phyloP scores from a whole-genome alignment of 2,329 filamentous ascomycete genomes.

The Trichoderma oligosporum region DNA sequence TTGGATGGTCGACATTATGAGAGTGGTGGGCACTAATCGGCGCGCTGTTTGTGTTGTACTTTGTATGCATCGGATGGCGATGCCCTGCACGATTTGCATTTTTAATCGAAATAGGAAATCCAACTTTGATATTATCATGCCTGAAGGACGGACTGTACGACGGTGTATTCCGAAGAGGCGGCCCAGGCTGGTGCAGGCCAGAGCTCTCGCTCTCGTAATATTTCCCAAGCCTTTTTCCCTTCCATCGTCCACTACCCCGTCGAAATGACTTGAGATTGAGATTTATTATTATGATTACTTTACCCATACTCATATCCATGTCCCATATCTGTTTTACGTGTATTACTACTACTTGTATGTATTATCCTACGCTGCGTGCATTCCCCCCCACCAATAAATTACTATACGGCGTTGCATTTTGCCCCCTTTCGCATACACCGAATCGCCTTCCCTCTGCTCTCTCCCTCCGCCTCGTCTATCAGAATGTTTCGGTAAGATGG shows the following conservation, averaged over 20 bases:
- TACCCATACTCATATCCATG: too few relatives aligned
- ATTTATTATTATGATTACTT: too few relatives aligned
- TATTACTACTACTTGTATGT: too few relatives aligned
- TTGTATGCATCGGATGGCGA: constrained; percentile 11
- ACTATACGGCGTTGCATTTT: background rate
- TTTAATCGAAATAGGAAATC: constrained; percentile 17
- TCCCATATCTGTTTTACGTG: too few relatives aligned
- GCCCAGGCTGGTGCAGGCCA: constrained; percentile 2
- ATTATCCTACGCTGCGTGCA: background rate
- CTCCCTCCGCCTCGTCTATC: constrained; percentile 8
- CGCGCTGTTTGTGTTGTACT: background rate
- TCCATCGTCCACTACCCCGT: background rate
- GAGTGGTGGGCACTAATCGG: constrained; percentile 6
- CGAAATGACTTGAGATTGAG: background rate
- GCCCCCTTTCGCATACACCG: background rate
- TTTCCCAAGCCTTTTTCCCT: background rate
- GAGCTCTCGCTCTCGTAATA: background rate
- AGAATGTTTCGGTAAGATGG: constrained; percentile 13
- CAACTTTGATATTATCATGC: background rate
- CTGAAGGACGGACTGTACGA: constrained; percentile 8
- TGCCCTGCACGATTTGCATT: constrained; percentile 14
- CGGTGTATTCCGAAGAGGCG: background rate
- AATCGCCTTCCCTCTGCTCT: too few relatives aligned
- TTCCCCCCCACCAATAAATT: too few relatives aligned
- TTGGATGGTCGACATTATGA: background rate